Evolutionary conservation across 2,329 filamentous ascomycete species (phyloP).

Genomic region (Pyrenochaeta sp.): DNA sequence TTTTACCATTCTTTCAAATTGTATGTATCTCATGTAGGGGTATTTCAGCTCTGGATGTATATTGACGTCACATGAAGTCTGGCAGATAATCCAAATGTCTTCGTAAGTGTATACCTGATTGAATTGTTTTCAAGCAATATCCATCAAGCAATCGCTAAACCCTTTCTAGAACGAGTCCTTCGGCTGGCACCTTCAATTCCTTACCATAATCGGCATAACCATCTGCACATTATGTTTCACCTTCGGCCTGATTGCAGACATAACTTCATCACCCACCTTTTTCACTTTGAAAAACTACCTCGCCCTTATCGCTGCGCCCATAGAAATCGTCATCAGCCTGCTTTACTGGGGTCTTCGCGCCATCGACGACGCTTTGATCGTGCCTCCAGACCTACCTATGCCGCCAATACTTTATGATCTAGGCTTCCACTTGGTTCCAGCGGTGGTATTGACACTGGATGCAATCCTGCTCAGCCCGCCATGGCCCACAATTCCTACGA

Average conservation of each 20-base stretch:
- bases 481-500: constrained; percentile 66
- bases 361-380: constrained; percentile 61
- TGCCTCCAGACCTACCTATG: constrained; percentile 54
- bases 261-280: constrained; percentile 62
- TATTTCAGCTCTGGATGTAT: neutral
- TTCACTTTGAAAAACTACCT: constrained; percentile 74
- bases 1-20: constrained; percentile 57
- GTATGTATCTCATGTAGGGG: constrained; percentile 18
- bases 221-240: constrained; percentile 69
- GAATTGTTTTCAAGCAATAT: neutral
- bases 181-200: constrained; percentile 75
- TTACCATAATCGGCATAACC: constrained; percentile 76
- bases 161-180: constrained; percentile 62
- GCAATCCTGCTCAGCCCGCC: constrained; percentile 75
- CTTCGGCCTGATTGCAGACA: constrained; percentile 70
- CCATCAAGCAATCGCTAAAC: constrained; percentile 11
- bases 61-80: constrained; percentile 37
- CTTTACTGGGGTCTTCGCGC: constrained; percentile 76
- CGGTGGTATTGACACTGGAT: constrained; percentile 71
- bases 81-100: constrained; percentile 39
- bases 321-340: constrained; percentile 75
- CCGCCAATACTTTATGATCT: constrained; percentile 61
- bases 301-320: constrained; percentile 70
- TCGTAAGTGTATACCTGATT: constrained; percentile 22
- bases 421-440: constrained; percentile 62